Evolutionary conservation across 1,139 yeast species (phyloP).

Genomic region (Yamadazyma taylorii): DNA sequence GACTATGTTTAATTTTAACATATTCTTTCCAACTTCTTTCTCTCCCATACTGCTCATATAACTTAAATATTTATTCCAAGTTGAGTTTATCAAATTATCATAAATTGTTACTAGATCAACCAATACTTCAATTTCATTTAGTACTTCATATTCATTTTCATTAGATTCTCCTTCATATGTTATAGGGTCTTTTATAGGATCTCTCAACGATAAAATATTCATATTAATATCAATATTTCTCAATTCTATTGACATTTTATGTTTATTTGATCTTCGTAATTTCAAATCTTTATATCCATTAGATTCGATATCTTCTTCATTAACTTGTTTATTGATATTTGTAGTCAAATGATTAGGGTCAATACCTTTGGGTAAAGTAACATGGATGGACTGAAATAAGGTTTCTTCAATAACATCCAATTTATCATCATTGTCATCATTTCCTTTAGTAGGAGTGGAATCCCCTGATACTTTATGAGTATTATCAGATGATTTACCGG

Average conservation of each 20-base stretch:
- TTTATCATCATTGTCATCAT: conserved; percentile 20
- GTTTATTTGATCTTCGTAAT: conserved; percentile 62
- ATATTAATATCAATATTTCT: conserved; percentile 51
- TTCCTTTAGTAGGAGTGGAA: conserved; percentile 6
- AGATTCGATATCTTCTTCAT: conserved; percentile 23
- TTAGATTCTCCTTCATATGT: conserved; percentile 9
- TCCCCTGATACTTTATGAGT: no score
- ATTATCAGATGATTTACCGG: no score
- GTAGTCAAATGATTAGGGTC: conserved; percentile 49
- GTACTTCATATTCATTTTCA: conserved; percentile 33
- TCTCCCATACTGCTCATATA: conserved; percentile 68
- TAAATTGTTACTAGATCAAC: conserved; percentile 17
- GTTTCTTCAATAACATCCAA: conserved; percentile 54
- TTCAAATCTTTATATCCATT: conserved; percentile 43
- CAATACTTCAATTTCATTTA: conserved; percentile 45
- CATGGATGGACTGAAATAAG: conserved; percentile 70
- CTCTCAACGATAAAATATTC: conserved; percentile 46
- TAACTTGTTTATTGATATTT: conserved; percentile 50
- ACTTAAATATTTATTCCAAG: conserved; percentile 86
- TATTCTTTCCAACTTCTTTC: conserved; percentile 66
- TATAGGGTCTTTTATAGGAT: conserved; percentile 36
- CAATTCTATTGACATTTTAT: conserved; percentile 63
- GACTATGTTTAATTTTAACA: conserved; percentile 55
- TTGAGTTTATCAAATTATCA: conserved; percentile 83
- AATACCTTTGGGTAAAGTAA: conserved; percentile 56